Evolutionary conservation across 257 asterid genomes (phyloP).

Genomic region (Forsythia viridissima): DNA sequence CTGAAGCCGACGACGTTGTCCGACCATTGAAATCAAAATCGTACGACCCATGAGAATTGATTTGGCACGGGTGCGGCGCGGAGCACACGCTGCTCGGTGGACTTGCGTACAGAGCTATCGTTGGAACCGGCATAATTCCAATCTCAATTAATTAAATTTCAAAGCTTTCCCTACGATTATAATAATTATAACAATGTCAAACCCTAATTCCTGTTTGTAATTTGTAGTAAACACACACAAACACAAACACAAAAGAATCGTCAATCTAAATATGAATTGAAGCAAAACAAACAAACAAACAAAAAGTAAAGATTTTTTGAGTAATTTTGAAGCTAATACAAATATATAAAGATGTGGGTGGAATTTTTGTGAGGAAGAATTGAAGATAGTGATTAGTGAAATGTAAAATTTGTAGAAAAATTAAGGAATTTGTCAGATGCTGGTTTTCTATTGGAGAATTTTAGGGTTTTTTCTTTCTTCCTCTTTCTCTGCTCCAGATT

Average conservation of each 20-base stretch:
- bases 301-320: background rate
- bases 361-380: background rate
- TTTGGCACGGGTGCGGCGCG: constrained; percentile 28
- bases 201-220: constrained; percentile 25
- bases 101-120: constrained; percentile 84
- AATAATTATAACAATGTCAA: constrained; percentile 16
- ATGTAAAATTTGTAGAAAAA: background rate
- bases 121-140: constrained; percentile 68
- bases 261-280: constrained; percentile 12
- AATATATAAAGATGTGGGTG: constrained; percentile 11
- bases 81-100: constrained; percentile 79
- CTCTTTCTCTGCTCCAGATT: constrained; percentile 7
- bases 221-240: background rate
- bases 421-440: background rate
- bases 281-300: background rate
- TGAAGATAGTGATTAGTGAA: background rate
- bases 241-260: background rate
- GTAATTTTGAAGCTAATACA: constrained; percentile 4
- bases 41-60: constrained; percentile 29
- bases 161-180: constrained; percentile 1
- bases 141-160: constrained; percentile 18
- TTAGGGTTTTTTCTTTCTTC: constrained; percentile 20
- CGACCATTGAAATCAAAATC: constrained; percentile 71
- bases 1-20: constrained; percentile 54
- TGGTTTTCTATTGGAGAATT: background rate